Conservation (phyloP, 805 yeast genomes). For the Saccharomycopsis sp. region DNA sequence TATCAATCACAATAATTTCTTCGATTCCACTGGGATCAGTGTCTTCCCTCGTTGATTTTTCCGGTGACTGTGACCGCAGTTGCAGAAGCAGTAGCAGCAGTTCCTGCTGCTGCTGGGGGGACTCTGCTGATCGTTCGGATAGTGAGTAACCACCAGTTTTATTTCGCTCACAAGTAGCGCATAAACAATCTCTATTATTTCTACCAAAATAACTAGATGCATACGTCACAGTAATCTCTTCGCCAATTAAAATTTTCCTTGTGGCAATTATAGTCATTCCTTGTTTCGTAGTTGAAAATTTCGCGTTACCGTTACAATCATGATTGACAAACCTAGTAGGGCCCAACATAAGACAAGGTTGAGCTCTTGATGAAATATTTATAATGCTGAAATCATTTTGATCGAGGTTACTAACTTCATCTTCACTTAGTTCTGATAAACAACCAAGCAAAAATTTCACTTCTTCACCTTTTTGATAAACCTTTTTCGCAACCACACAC, state of each 20-base stretch:
- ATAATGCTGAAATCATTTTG: constrained; percentile 39
- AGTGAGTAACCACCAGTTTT: constrained; percentile 28
- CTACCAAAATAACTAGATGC: constrained; percentile 38
- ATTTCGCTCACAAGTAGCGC: constrained; percentile 36
- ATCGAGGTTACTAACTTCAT: constrained; percentile 29
- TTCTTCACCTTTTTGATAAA: constrained; percentile 28
- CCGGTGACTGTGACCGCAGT: no score
- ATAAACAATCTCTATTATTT: constrained; percentile 36
- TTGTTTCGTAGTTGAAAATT: constrained; percentile 27
- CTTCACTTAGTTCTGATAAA: constrained; percentile 30
- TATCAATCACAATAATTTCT: neutral
- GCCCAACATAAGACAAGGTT: constrained; percentile 38
- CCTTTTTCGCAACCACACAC: constrained; percentile 33
- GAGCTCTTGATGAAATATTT: constrained; percentile 30
- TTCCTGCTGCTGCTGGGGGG: no score
- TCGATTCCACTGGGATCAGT: no score
- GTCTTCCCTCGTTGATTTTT: no score
- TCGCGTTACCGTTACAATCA: constrained; percentile 39
- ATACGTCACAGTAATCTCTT: constrained; percentile 40
- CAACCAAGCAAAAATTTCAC: constrained; percentile 33
- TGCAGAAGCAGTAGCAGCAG: no score
- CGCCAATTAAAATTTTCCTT: constrained; percentile 34
- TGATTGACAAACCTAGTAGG: constrained; percentile 44
- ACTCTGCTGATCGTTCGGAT: neutral
- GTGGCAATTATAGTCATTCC: constrained; percentile 31